These are phyloP conservation scores for Ceraceosorus guamensis DNA, from an alignment of 1,284 basidiomycete species.

Conservation along the genomic window DNA sequence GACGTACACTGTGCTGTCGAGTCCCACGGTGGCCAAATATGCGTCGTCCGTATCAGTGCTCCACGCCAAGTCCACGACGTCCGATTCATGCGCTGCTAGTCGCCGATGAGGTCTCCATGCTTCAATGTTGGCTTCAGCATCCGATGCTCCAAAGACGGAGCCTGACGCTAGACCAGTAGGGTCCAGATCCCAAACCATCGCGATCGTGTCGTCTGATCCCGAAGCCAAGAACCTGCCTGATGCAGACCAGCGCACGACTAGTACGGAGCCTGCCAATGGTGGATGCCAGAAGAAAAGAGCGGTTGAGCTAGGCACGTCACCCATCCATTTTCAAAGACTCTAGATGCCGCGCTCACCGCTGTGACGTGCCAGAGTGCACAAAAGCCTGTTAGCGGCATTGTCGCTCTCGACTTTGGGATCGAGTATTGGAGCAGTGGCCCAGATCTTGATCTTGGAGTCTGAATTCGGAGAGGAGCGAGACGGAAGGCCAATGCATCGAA, in stretches of 20 bases:
- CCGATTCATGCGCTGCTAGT: slow-evolving; percentile 71
- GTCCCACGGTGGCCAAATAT: slow-evolving; percentile 85
- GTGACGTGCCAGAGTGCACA: slow-evolving; percentile 87
- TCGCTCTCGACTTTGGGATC: slow-evolving; percentile 63
- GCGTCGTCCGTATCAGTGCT: slow-evolving; percentile 67
- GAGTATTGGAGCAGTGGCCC: slow-evolving; percentile 89
- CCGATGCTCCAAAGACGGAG: slow-evolving; percentile 30
- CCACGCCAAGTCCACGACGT: slow-evolving; percentile 95
- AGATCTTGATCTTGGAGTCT: slow-evolving; percentile 92
- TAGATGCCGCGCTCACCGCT: slow-evolving; percentile 55
- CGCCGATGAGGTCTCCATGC: slow-evolving; percentile 90
- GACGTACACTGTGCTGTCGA: slow-evolving; percentile 82
- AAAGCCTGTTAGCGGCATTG: slow-evolving; percentile 70
- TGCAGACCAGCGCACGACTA: slow-evolving; percentile 92
- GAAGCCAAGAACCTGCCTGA: slow-evolving; percentile 89
- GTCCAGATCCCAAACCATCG: slow-evolving; percentile 95
- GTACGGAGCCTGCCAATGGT: slow-evolving; percentile 61
- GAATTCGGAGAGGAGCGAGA: neutral
- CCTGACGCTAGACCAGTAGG: slow-evolving; percentile 24
- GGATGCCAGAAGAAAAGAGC: neutral
- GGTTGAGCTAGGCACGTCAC: neutral
- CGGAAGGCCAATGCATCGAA: no score
- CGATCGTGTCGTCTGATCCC: slow-evolving; percentile 88
- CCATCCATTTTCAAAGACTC: neutral
- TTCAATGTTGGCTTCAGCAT: slow-evolving; percentile 58